These are phyloP conservation scores for Spathaspora sp. DNA, from an alignment of 805 yeast genomes.

Conservation along the genomic window DNA sequence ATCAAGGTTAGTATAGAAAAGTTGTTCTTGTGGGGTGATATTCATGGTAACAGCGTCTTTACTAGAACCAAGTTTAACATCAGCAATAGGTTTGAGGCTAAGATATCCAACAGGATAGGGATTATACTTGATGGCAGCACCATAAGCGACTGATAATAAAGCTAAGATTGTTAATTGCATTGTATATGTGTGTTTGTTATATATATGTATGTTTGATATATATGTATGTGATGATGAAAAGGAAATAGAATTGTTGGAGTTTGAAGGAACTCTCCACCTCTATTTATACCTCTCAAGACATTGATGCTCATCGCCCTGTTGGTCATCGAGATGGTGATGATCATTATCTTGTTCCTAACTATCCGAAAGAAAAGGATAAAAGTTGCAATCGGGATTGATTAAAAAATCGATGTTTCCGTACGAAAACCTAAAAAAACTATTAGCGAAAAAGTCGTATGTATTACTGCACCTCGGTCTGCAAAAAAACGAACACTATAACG, in stretches of 20 bases:
- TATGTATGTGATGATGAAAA: background rate
- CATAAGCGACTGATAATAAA: background rate
- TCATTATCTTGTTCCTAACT: background rate
- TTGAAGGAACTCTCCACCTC: background rate
- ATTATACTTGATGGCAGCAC: background rate
- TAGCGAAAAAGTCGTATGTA: too few relatives aligned
- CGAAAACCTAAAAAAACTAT: background rate
- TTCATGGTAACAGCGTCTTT: background rate
- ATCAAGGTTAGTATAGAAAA: conserved; percentile 8
- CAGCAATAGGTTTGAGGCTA: background rate
- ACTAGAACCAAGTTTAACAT: background rate
- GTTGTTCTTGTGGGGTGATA: background rate
- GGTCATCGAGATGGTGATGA: too few relatives aligned
- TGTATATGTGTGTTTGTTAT: background rate
- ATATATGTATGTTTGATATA: background rate
- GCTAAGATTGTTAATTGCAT: background rate
- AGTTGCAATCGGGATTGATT: background rate
- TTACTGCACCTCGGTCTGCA: background rate
- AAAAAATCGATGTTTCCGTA: background rate
- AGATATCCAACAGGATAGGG: background rate
- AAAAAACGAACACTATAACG: background rate
- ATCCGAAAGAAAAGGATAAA: background rate
- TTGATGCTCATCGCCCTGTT: background rate
- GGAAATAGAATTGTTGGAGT: background rate
- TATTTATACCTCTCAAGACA: background rate